These are phyloP conservation scores for Aquilaria sinensis DNA, from an alignment of 345 rosid genomes.

Conservation along the genomic window DNA sequence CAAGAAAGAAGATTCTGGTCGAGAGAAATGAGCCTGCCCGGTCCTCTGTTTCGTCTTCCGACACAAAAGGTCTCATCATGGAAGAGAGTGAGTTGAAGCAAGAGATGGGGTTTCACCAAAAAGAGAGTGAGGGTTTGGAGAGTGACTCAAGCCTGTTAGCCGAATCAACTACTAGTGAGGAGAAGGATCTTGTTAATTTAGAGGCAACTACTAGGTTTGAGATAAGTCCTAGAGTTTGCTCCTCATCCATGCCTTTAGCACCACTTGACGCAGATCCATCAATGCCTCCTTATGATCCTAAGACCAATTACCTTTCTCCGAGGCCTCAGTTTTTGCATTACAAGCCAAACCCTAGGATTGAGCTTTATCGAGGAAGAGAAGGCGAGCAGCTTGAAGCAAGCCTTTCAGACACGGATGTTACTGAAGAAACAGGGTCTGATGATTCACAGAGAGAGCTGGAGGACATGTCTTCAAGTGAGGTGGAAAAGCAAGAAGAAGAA, in stretches of 20 bases:
- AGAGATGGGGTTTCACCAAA: conserved; percentile 9
- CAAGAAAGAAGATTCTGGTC: conserved; percentile 64
- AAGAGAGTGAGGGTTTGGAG: conserved; percentile 10
- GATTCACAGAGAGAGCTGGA: conserved; percentile 36
- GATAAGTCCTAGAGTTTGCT: conserved; percentile 30
- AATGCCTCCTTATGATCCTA: conserved; percentile 52
- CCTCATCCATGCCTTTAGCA: conserved; percentile 36
- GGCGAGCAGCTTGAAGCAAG: conserved; percentile 48
- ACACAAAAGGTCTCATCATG: conserved; percentile 25
- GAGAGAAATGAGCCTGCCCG: conserved; percentile 50
- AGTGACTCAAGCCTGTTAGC: conserved; percentile 6
- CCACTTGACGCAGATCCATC: conserved; percentile 56
- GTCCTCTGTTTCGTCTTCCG: conserved; percentile 38
- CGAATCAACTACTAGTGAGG: conserved; percentile 9
- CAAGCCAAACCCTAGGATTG: conserved; percentile 54
- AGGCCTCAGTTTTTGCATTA: conserved; percentile 62
- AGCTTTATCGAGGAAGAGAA: conserved; percentile 28
- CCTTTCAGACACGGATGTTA: conserved; percentile 40
- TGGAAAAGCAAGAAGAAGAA: conserved; percentile 18
- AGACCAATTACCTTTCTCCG: conserved; percentile 52
- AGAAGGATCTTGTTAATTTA: conserved; percentile 35
- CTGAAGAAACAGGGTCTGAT: conserved; percentile 42
- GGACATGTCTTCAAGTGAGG: conserved; percentile 22
- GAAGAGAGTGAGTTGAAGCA: conserved; percentile 24
- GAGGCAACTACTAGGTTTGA: conserved; percentile 32